Conservation (phyloP, 192 early-diverging fungal species). For the Geosiphon pyriformis region DNA sequence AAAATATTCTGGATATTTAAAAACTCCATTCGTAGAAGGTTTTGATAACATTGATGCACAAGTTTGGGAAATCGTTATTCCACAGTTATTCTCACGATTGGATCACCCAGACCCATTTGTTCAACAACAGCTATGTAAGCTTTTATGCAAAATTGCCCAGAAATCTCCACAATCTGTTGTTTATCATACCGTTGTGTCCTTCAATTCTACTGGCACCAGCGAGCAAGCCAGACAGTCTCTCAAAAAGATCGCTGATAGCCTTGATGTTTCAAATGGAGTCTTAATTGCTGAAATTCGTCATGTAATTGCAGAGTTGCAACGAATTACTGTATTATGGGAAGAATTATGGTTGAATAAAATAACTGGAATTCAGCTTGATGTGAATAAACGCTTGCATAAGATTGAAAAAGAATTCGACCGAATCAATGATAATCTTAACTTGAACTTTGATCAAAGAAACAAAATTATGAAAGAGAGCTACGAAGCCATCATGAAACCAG, state of each 20-base stretch:
- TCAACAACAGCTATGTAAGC: constrained; percentile 41
- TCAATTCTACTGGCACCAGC: constrained; percentile 39
- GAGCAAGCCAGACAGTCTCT: constrained; percentile 34
- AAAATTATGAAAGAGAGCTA: constrained; percentile 49
- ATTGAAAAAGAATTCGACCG: constrained; percentile 52
- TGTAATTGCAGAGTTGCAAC: constrained; percentile 58
- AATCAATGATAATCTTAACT: constrained; percentile 38
- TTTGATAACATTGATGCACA: constrained; percentile 35
- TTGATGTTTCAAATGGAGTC: constrained; percentile 34
- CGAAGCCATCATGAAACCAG: constrained; percentile 49
- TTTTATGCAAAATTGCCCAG: constrained; percentile 57
- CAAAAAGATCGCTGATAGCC: constrained; percentile 32
- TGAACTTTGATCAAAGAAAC: constrained; percentile 36
- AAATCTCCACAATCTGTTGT: constrained; percentile 60
- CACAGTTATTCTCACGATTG: constrained; percentile 71
- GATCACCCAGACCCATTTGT: constrained; percentile 58
- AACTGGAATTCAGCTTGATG: constrained; percentile 48
- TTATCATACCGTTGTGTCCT: constrained; percentile 59
- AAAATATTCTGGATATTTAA: constrained; percentile 52
- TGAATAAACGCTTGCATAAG: constrained; percentile 46
- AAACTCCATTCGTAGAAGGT: constrained; percentile 36
- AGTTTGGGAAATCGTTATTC: constrained; percentile 63
- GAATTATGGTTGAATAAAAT: constrained; percentile 75
- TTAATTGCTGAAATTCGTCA: constrained; percentile 48
- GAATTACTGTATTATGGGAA: constrained; percentile 76